Conservation (phyloP, 768 basidiomycete species). For the Tricholoma bakamatsutake region DNA sequence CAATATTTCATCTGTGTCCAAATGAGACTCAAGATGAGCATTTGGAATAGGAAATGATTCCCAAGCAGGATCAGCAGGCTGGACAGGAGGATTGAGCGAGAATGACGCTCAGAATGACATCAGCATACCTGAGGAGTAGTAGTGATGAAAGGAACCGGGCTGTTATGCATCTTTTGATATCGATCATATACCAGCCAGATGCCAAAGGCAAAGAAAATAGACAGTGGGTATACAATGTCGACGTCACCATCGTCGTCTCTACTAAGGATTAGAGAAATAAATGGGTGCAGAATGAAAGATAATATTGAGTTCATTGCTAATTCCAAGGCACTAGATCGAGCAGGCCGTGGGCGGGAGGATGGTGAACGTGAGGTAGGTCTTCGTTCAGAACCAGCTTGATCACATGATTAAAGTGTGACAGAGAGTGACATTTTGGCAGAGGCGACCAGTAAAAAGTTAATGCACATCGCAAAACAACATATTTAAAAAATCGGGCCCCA, state of each 20-base stretch:
- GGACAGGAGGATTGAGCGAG: background rate
- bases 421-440: no score
- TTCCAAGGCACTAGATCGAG: background rate
- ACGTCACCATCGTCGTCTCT: slow-evolving; percentile 45
- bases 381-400: no score
- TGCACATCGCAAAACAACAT: no score
- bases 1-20: slow-evolving; percentile 45
- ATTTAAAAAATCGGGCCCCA: no score
- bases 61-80: slow-evolving; percentile 60
- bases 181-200: slow-evolving; percentile 76
- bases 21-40: slow-evolving; percentile 63
- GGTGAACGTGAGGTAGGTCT: no score
- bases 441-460: no score
- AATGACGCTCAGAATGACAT: slow-evolving; percentile 2
- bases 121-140: slow-evolving; percentile 49
- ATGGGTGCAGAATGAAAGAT: slow-evolving; percentile 47
- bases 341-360: background rate
- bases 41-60: slow-evolving; percentile 46
- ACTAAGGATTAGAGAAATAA: slow-evolving; percentile 43
- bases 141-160: slow-evolving; percentile 62
- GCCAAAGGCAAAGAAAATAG: slow-evolving; percentile 68
- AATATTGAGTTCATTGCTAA: slow-evolving; percentile 38
- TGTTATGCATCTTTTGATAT: slow-evolving; percentile 68
- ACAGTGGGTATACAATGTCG: slow-evolving; percentile 62
- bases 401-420: no score